These are phyloP conservation scores for Penicillium bialowiezense DNA, from an alignment of 495 filamentous ascomycete genomes.

Conservation along the genomic window DNA sequence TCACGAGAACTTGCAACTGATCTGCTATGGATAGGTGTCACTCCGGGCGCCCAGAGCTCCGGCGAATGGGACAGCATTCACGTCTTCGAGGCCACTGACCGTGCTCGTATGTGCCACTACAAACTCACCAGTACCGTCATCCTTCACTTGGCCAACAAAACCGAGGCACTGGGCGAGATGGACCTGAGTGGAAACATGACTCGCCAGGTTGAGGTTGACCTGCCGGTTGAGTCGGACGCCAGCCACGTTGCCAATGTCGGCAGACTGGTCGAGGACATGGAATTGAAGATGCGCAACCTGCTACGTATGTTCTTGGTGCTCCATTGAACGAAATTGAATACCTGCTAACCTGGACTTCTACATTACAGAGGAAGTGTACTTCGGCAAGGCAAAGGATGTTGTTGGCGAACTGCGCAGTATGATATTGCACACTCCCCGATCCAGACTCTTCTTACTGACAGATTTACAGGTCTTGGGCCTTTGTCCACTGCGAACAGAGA, in stretches of 20 bases:
- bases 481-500: constrained; percentile 86
- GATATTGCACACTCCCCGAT: constrained; percentile 14
- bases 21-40: constrained; percentile 45
- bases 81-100: constrained; percentile 93
- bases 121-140: constrained; percentile 98
- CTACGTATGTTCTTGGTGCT: constrained; percentile 56
- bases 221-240: constrained; percentile 84
- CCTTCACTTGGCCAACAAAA: constrained; percentile 72
- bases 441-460: constrained; percentile 1
- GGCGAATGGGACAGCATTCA: constrained; percentile 98
- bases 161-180: constrained; percentile 76
- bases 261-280: constrained; percentile 96
- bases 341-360: constrained; percentile 10
- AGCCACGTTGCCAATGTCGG: constrained; percentile 97
- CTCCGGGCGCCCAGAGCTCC: constrained; percentile 65
- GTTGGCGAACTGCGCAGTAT: constrained; percentile 94
- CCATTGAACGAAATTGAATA: neutral
- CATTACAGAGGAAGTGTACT: constrained; percentile 85
- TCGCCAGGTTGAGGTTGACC: constrained; percentile 85
- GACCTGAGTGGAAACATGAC: constrained; percentile 98
- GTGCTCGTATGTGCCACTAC: constrained; percentile 88
- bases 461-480: constrained; percentile 58
- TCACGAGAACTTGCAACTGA: constrained; percentile 1
- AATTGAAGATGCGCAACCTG: constrained; percentile 98
- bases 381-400: constrained; percentile 98